These are phyloP conservation scores for Catharanthus roseus DNA, from an alignment of 257 asterid species.

Conservation along the genomic window DNA sequence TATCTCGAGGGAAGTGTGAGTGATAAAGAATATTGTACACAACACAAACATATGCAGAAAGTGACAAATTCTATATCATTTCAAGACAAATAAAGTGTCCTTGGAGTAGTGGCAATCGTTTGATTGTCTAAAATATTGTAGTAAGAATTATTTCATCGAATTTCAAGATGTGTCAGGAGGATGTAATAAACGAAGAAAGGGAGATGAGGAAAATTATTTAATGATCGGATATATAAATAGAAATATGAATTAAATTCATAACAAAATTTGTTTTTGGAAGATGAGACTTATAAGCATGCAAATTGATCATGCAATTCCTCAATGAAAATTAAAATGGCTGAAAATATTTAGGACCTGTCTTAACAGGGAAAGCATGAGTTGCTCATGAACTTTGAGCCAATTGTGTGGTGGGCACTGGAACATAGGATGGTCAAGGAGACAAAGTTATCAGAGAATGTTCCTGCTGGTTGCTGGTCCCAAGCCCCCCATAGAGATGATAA, in stretches of 20 bases:
- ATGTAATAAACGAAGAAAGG: not conserved
- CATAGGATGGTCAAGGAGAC: slow-evolving; percentile 37
- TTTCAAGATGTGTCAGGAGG: not conserved
- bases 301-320: not conserved
- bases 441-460: slow-evolving; percentile 37
- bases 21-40: too few species aligned
- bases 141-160: slow-evolving; percentile 5
- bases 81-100: slow-evolving; percentile 6
- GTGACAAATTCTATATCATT: slow-evolving; percentile 4
- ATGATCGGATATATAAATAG: too few species aligned
- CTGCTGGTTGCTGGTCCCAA: slow-evolving; percentile 29
- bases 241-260: too few species aligned
- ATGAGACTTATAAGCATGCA: too few species aligned
- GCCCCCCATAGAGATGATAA: too few species aligned
- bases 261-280: too few species aligned
- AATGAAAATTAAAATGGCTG: slow-evolving; percentile 12
- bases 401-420: slow-evolving; percentile 8
- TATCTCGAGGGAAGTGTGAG: too few species aligned
- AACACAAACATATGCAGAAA: not conserved
- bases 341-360: not conserved
- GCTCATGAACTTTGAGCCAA: slow-evolving; percentile 4
- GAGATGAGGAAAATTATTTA: too few species aligned
- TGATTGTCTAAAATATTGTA: too few species aligned
- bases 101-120: too few species aligned
- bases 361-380: not conserved